Evolutionary conservation across 345 rosid species (phyloP).

Genomic region (Aquilaria malaccensis): DNA sequence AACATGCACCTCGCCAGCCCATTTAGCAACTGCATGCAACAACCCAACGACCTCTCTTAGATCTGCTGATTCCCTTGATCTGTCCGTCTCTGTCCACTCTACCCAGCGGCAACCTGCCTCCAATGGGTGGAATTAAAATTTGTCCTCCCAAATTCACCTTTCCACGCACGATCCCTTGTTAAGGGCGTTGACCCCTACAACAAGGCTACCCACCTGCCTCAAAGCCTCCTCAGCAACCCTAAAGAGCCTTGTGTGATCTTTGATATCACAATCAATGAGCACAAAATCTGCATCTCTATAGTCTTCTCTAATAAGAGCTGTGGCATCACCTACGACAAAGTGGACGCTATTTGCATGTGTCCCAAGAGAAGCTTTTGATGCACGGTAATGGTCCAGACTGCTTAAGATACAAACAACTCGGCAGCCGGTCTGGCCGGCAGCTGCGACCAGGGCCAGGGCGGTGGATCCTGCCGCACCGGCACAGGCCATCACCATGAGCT

Average conservation of each 20-base stretch:
- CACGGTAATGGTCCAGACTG: constrained; percentile 1
- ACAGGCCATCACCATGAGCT: constrained; percentile 36
- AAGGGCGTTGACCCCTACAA: constrained; percentile 45
- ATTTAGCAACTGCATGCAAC: constrained; percentile 24
- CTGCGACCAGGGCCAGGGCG: constrained; percentile 31
- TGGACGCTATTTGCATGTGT: constrained; percentile 16
- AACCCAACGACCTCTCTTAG: constrained; percentile 42
- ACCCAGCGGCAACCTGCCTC: constrained; percentile 36
- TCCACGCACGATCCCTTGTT: constrained; percentile 17
- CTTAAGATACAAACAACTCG: constrained; percentile 25
- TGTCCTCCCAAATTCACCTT: constrained; percentile 13
- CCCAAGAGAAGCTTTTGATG: constrained; percentile 17
- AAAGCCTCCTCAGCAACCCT: constrained; percentile 18
- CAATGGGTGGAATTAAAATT: constrained; percentile 39
- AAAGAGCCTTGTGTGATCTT: constrained; percentile 14
- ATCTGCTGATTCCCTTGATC: neutral
- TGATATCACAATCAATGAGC: constrained; percentile 33
- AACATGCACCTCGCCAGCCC: constrained; percentile 55
- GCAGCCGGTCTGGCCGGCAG: constrained; percentile 44
- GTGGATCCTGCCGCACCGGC: constrained; percentile 15
- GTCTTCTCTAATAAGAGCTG: constrained; percentile 18
- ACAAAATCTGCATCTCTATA: constrained; percentile 34
- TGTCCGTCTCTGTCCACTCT: constrained; percentile 3
- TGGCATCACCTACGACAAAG: constrained; percentile 30
- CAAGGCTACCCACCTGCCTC: constrained; percentile 11